These are phyloP conservation scores for Amphichorda felina DNA, from an alignment of 2,329 filamentous ascomycete species.

Conservation along the genomic window DNA sequence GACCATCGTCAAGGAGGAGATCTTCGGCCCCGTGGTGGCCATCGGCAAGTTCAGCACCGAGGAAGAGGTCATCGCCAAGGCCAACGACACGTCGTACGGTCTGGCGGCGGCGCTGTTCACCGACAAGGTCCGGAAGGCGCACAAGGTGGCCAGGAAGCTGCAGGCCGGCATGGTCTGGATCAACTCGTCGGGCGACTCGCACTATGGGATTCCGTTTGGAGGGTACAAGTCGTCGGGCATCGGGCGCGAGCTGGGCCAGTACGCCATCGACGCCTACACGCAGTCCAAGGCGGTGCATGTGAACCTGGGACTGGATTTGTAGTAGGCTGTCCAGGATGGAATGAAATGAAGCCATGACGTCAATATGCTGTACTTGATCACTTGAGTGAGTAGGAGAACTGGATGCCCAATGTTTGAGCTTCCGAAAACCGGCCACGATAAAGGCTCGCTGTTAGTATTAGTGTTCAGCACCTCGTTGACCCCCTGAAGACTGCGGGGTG, in stretches of 20 bases:
- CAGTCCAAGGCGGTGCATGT: constrained; percentile 19
- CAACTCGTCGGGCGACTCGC: constrained; percentile 13
- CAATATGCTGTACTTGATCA: too few species aligned
- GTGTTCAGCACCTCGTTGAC: too few species aligned
- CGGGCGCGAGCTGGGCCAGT: constrained; percentile 34
- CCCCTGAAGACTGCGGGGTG: too few species aligned
- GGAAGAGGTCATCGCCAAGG: constrained; percentile 10
- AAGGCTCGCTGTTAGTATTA: too few species aligned
- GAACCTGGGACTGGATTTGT: constrained; percentile 8
- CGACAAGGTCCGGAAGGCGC: constrained; percentile 27
- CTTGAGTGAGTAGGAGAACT: too few species aligned
- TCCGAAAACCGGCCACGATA: too few species aligned
- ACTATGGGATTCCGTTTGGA: constrained; percentile 12
- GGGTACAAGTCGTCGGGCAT: constrained; percentile 50
- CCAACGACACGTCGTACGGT: constrained; percentile 33
- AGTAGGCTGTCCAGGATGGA: not conserved
- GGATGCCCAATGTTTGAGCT: too few species aligned
- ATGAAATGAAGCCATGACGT: too few species aligned
- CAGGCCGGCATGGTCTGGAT: constrained; percentile 34
- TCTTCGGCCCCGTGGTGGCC: constrained; percentile 13
- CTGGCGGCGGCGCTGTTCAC: constrained; percentile 42
- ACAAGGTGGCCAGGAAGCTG: constrained; percentile 28
- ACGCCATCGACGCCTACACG: constrained; percentile 23
- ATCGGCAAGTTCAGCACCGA: constrained; percentile 9
- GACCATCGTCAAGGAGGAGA: constrained; percentile 12